Evolutionary conservation across 1,284 basidiomycete species (phyloP).

Genomic region (Pseudozyma flocculosa): DNA sequence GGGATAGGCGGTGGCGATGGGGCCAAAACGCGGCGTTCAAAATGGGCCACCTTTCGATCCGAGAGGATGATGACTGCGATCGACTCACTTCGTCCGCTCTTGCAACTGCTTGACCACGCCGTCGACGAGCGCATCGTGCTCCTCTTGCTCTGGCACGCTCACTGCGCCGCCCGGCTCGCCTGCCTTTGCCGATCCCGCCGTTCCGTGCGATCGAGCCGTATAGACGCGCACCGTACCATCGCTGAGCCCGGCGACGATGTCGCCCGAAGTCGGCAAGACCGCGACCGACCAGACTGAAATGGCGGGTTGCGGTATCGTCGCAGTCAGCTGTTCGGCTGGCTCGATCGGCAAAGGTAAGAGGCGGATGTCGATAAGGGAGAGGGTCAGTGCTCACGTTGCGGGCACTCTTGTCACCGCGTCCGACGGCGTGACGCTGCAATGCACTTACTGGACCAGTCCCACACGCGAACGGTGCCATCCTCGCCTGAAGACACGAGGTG

Average conservation of each 20-base stretch:
- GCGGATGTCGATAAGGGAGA: too few relatives aligned
- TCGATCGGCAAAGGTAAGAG: background rate
- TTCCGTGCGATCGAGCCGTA: conserved; percentile 5
- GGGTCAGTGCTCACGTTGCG: too few relatives aligned
- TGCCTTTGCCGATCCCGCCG: conserved; percentile 3
- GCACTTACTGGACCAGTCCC: conserved; percentile 16
- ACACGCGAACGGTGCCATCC: conserved; percentile 26
- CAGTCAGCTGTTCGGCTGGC: conserved; percentile 3
- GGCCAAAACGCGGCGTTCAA: too few relatives aligned
- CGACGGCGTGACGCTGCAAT: too few relatives aligned
- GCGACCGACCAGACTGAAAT: conserved; percentile 33
- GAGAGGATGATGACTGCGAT: too few relatives aligned
- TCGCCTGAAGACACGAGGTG: conserved; percentile 28
- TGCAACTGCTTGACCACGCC: background rate
- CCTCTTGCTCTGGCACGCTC: background rate
- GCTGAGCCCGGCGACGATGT: conserved; percentile 30
- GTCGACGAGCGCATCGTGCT: background rate
- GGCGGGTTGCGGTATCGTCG: conserved; percentile 22
- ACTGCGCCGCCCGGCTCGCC: too few relatives aligned
- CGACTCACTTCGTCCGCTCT: too few relatives aligned
- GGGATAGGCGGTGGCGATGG: too few relatives aligned
- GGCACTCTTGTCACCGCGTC: too few relatives aligned
- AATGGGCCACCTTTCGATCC: too few relatives aligned
- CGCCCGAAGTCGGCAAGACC: conserved; percentile 15
- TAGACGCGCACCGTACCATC: conserved; percentile 38